A percentile compares a stretch with the other conserved stretches of the same genome.
phyloP scores from a whole-genome alignment of 352 stramenopile genomes.

The Globisporangium parvum region DNA sequence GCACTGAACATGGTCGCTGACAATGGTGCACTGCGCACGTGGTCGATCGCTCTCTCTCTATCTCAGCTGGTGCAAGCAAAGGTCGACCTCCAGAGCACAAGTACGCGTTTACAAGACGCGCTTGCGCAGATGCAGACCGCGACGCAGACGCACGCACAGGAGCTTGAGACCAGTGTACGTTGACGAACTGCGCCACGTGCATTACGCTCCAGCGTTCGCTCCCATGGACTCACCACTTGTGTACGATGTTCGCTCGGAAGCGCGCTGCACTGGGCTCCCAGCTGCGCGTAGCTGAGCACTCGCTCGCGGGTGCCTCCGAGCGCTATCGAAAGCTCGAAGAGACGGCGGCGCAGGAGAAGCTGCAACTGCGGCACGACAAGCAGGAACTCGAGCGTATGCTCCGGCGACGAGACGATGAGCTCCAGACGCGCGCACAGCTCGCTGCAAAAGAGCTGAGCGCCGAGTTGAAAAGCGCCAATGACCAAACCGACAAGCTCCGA shows the following conservation, averaged over 20 bases:
- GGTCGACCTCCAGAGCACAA: background rate
- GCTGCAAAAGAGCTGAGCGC: constrained; percentile 8
- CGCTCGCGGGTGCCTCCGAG: constrained; percentile 8
- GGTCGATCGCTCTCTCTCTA: no score
- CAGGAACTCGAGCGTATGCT: constrained; percentile 27
- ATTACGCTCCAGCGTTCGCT: no score
- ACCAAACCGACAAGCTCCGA: constrained; percentile 18
- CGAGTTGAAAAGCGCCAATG: constrained; percentile 10
- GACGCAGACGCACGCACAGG: background rate
- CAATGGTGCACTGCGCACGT: background rate
- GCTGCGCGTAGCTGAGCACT: constrained; percentile 2
- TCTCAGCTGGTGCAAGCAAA: background rate
- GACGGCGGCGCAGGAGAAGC: constrained; percentile 17
- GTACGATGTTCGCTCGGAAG: background rate
- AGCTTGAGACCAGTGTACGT: constrained; percentile 7
- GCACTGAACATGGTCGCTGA: background rate
- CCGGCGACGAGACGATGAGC: constrained; percentile 21
- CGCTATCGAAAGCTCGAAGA: constrained; percentile 17
- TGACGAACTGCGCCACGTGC: no score
- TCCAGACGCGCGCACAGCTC: constrained; percentile 6
- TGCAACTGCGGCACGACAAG: constrained; percentile 25
- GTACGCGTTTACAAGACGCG: background rate
- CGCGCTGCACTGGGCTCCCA: constrained; percentile 1
- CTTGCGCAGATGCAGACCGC: background rate
- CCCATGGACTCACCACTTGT: no score